These are phyloP conservation scores for Fusarium dlaminii DNA, from an alignment of 2,329 filamentous ascomycete genomes.

Conservation along the genomic window DNA sequence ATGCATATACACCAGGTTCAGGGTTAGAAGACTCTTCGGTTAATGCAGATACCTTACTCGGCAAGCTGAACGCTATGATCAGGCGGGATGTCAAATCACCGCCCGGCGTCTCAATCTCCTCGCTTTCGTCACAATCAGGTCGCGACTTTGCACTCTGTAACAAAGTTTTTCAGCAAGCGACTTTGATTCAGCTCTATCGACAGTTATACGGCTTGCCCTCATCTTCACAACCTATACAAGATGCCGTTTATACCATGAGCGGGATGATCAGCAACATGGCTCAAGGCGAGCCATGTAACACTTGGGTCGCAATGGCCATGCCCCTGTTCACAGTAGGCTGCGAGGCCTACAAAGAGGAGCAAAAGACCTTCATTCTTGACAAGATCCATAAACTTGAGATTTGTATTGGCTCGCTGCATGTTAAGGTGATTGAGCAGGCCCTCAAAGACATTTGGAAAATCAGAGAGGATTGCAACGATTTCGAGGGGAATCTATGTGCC, in stretches of 20 bases:
- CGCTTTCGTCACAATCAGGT: constrained; percentile 35
- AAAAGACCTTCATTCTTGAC: constrained; percentile 37
- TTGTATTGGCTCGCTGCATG: constrained; percentile 42
- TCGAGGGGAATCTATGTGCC: constrained; percentile 32
- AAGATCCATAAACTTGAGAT: constrained; percentile 40
- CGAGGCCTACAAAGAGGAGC: constrained; percentile 34
- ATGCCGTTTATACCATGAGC: constrained; percentile 29
- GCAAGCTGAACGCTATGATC: constrained; percentile 39
- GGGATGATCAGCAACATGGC: constrained; percentile 42
- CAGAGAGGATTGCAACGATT: constrained; percentile 29
- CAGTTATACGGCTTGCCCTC: constrained; percentile 36
- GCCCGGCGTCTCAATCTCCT: constrained; percentile 30
- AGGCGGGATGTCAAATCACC: constrained; percentile 30
- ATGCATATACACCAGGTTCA: neutral
- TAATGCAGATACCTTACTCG: constrained; percentile 36
- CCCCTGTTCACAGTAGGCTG: constrained; percentile 44
- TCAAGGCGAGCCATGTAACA: constrained; percentile 44
- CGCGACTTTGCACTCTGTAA: constrained; percentile 43
- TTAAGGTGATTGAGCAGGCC: constrained; percentile 38
- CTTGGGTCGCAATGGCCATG: constrained; percentile 46
- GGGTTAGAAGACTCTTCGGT: neutral
- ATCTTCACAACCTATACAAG: constrained; percentile 18
- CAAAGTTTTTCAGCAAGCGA: constrained; percentile 41
- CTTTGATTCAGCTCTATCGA: constrained; percentile 40
- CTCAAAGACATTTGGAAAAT: constrained; percentile 42